Evolutionary conservation across 352 stramenopile genomes (phyloP), one percentile per base, ranked within the genome.

Genomic region (Pythium dissotocum): DNA sequence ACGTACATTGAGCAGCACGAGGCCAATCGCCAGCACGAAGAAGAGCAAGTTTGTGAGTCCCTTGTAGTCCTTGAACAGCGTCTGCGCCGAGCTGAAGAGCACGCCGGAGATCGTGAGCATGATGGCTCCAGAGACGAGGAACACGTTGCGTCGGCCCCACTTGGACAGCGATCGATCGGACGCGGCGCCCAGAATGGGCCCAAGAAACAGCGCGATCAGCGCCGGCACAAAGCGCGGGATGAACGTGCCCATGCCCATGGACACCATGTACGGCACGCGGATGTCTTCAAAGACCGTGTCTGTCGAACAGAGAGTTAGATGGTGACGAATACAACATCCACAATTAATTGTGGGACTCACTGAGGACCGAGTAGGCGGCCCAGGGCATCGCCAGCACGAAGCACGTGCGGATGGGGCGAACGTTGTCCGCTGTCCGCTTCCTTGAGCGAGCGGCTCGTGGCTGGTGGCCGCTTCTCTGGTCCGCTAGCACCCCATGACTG

Each of bases 211-310:
- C 40, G 74, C 81, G 66, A 90, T 76, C 49, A 93, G 67, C 30
- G 82, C 64, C 33, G 83, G 85, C 28, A 92, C 46, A 53, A 92
- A 88, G 57, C 82, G 82, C 55, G 85, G 80, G 21, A 89, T 61
- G 33, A 81, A 79, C 30, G 85, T 70, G 9, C 72, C 76, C 61
- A 91, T 89, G 44, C 76, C 83, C 82, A 91, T 87, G 0, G 80
- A 91, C 49, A 61, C 73, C 82, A 91, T 84, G 70, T 91, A 93
- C 66, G 82, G 82, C 35, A 82, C 63, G 53, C 80, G 74, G 44
- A 88, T 80, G 56, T 90, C 81, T 51, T 83, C 76, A 72, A 91
- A 90, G 12, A 93, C 73, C n/a, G 79, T 89, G 66, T 83, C 84
- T 93, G 53, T 40, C 21, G 8, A 38, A 44, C 38, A 58, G 28